These are phyloP conservation scores for Sarocladium strictum DNA, from an alignment of 2,329 filamentous ascomycete genomes.

Conservation along the genomic window DNA sequence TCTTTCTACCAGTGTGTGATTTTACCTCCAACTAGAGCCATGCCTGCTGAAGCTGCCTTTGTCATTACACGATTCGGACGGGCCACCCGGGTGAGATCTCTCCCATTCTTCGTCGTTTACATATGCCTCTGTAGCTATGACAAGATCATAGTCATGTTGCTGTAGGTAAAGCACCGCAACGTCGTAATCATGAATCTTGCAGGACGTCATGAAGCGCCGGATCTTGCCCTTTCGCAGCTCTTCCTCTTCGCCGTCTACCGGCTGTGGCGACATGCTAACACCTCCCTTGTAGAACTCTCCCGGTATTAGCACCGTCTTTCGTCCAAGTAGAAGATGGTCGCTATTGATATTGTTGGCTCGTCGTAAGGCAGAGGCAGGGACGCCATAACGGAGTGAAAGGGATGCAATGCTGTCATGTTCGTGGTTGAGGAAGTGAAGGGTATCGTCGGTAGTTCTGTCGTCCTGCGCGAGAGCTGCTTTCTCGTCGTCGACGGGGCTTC, in stretches of 20 bases:
- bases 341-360: conserved; percentile 63
- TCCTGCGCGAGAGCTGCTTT: conserved; percentile 19
- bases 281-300: conserved; percentile 62
- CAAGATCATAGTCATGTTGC: conserved; percentile 61
- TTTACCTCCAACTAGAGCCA: not conserved
- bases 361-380: conserved; percentile 58
- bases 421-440: conserved; percentile 69
- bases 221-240: conserved; percentile 64
- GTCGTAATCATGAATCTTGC: conserved; percentile 73
- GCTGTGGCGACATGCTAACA: conserved; percentile 61
- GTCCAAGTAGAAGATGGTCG: conserved; percentile 64
- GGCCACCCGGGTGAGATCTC: conserved; percentile 45
- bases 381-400: conserved; percentile 64
- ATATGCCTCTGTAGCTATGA: conserved; percentile 56
- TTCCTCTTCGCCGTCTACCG: conserved; percentile 69
- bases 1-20: no score
- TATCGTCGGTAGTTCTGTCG: conserved; percentile 46
- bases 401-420: conserved; percentile 61
- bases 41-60: conserved; percentile 14
- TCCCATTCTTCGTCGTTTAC: conserved; percentile 73
- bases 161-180: conserved; percentile 70
- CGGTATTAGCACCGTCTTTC: conserved; percentile 66
- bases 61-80: not conserved
- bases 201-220: conserved; percentile 71
- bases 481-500: conserved; percentile 18